Evolutionary conservation across 345 rosid species (phyloP), one percentile per base, ranked within the genome.

Genomic region (Excoecaria agallocha): DNA sequence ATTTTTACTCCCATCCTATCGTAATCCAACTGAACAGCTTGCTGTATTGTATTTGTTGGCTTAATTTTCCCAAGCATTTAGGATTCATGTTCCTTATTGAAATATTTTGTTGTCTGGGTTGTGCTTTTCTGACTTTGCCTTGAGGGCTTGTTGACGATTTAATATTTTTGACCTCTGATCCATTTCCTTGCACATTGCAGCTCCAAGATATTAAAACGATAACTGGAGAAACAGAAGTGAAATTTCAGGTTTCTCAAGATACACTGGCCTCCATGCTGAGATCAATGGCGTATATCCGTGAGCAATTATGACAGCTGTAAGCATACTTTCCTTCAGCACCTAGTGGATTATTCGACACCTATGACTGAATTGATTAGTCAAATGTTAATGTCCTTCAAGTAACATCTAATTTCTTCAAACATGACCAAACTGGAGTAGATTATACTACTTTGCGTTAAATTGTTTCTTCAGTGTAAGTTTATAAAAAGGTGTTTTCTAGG

Each of bases 241-340:
- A 86, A 73, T 87, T 89, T 78, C 93, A 87, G 82, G 91, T 87
- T 41, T 89, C 91, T 10, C 83, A 81, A 77, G 88, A 87, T 25
- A 87, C 89, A 13, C 78, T 87, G 70, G 91, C 82, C 39, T 86
- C 85, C 24, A 89, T 89, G 91, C 64, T 89, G 83, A 89, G 80
- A 79, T 87, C 93, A 57, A 82, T 89, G 91, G 83, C 89, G 54
- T 81, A 65, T 71, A 87, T 87, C 39, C 83, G 84, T 24, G 89
- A 87, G 70, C 91, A 87, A 78, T 85, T 89, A 30, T 87, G 78
- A 86, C 69, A 83, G 55, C 46, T 52, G 88, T 83, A 71, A 84
- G 88, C 64, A 56, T 65, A 59, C 61, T 54, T 77, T n/a, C 65
- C 66, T 9, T 12, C 0, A 45, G 11, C 39, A 50, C 51, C 13